phyloP scores from a whole-genome alignment of 192 early-diverging fungal genomes.

The Funneliformis mosseae region DNA sequence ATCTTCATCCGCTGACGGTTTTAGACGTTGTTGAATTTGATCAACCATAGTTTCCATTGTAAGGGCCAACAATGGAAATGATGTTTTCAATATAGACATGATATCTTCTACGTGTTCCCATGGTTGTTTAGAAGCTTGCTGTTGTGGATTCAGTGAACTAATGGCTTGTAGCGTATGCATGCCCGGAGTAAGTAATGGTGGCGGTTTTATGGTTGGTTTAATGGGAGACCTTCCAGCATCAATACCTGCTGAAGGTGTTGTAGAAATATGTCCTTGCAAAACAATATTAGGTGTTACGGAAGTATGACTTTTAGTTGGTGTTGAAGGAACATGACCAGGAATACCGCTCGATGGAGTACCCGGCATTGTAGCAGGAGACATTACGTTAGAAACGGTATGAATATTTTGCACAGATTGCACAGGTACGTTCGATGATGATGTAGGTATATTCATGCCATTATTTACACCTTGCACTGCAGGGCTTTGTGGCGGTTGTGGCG shows the following conservation, averaged over 20 bases:
- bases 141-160: constrained; percentile 19
- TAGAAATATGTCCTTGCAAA: neutral
- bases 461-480: constrained; percentile 19
- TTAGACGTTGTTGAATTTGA: constrained; percentile 91
- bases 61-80: constrained; percentile 88
- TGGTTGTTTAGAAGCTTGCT: constrained; percentile 53
- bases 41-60: constrained; percentile 99
- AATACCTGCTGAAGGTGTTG: constrained; percentile 27
- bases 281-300: constrained; percentile 14
- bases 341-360: neutral
- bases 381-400: neutral
- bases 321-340: neutral
- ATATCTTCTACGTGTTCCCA: constrained; percentile 94
- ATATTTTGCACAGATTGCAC: constrained; percentile 23
- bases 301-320: constrained; percentile 12
- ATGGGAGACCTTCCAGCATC: constrained; percentile 17
- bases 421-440: neutral
- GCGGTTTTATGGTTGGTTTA: neutral
- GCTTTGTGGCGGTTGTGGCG: constrained; percentile 27
- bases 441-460: constrained; percentile 16
- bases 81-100: constrained; percentile 92
- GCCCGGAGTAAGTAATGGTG: neutral
- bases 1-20: constrained; percentile 95
- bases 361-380: neutral
- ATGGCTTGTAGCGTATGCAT: constrained; percentile 11